phyloP scores from a whole-genome alignment of 2,329 filamentous ascomycete genomes.

The Dothidotthia symphoricarpi region DNA sequence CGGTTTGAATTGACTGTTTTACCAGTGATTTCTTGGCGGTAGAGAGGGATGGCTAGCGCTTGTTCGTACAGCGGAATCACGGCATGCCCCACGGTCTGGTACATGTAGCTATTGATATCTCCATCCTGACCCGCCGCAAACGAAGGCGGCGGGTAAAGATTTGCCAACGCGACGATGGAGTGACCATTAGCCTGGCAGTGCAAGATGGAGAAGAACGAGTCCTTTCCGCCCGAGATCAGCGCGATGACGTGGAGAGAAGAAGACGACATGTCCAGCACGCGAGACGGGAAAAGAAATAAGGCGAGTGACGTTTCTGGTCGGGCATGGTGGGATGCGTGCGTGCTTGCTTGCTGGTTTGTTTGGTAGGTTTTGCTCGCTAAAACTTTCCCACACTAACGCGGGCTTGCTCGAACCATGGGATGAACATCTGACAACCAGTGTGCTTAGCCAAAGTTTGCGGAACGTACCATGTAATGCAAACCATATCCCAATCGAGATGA shows the following conservation, averaged over 20 bases:
- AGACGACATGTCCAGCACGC: conserved; percentile 7
- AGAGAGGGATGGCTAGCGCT: conserved; percentile 79
- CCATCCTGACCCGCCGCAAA: conserved; percentile 38
- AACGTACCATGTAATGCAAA: too few species aligned
- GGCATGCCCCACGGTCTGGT: conserved; percentile 91
- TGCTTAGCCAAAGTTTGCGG: too few species aligned
- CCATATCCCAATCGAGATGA: too few species aligned
- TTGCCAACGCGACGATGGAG: conserved; percentile 80
- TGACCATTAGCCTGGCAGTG: conserved; percentile 89
- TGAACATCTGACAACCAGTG: too few species aligned
- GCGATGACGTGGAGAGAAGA: conserved; percentile 65
- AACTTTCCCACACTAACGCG: not conserved
- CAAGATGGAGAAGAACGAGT: conserved; percentile 89
- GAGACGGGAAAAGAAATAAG: conserved; percentile 18
- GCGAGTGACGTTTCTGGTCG: conserved; percentile 6
- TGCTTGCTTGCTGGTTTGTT: not conserved
- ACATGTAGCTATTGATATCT: conserved; percentile 98
- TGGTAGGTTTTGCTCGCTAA: conserved; percentile 1
- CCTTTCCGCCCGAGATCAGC: conserved; percentile 92
- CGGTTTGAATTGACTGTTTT: conserved; percentile 66
- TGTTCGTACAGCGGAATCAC: conserved; percentile 80
- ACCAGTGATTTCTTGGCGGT: conserved; percentile 74
- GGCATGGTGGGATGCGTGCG: not conserved
- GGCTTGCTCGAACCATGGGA: too few species aligned
- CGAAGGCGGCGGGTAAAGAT: conserved; percentile 64